Evolutionary conservation across 2,329 filamentous ascomycete genomes (phyloP), one percentile per base, ranked within the genome.

Genomic region (Fusarium staphyleae): DNA sequence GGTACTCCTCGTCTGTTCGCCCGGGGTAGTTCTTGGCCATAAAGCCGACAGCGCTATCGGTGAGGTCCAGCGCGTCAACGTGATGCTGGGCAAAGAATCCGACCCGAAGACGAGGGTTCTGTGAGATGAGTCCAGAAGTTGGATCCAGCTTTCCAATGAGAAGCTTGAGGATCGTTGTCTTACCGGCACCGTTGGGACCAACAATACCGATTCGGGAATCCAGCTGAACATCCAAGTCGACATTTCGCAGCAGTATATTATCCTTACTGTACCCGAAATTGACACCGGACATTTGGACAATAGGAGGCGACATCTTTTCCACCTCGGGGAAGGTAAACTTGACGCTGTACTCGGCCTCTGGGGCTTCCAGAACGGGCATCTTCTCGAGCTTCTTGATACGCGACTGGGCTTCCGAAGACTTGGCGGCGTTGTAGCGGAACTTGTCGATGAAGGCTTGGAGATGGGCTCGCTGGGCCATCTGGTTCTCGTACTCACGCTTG

Each of bases 41-140:
- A 82, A 98, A 99, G 56, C 89, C 89, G 48, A 99, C 95, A 19
- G 95, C 91, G 66, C 90, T 95, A 62, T 86, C 86, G 59, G 86
- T 95, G 62, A 99, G 81, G 72, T 99, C 95, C 39, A 99, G 82
- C 11, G 93, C 93, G 73, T 99, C 95, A 62, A 99, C 92, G 79
- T 99, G 95, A 74, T 99, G 95, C 76, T 99, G 95, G 4, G 95
- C 95, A 70, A 99, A 99, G 84, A 96, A 99, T 36, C 95, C 95
- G 58, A 99, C 84, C 40, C 95, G 87, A 41, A 99, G 82, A 49
- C 95, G 87, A 28, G 95, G 88, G 73, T 99, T 87, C 67, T 92
- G 88, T 6, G 91, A 92, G 62, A 99, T 96, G 51, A 96, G 70
- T 63, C 95, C 95, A 46, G 85, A 81, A 0, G 87, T 86, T 3